Conservation (phyloP, 495 filamentous ascomycete genomes). For the Daldinia concentrica region DNA sequence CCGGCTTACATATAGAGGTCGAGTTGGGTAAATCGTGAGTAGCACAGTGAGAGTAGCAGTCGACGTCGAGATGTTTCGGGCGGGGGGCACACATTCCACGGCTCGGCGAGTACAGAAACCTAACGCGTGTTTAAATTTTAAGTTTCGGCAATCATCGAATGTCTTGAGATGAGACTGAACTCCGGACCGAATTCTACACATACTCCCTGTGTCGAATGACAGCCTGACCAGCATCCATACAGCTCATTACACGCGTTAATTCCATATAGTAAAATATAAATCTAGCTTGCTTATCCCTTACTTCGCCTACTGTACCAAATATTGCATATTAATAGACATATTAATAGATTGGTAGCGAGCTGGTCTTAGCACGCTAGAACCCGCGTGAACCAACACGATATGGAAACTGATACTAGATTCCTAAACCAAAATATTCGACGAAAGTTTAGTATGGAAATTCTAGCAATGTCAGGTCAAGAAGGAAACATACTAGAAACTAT, state of each 20-base stretch:
- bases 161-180: neutral
- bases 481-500: too few relatives aligned
- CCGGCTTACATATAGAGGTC: neutral
- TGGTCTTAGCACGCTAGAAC: neutral
- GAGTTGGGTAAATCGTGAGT: neutral
- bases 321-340: neutral
- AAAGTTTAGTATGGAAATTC: too few relatives aligned
- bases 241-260: neutral
- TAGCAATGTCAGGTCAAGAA: too few relatives aligned
- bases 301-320: neutral
- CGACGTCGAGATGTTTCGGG: conserved; percentile 23
- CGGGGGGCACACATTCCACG: conserved; percentile 24
- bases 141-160: conserved; percentile 10
- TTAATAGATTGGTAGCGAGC: neutral
- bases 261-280: neutral
- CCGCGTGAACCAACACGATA: too few relatives aligned
- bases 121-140: conserved; percentile 15
- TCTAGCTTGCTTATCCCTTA: neutral
- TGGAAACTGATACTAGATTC: too few relatives aligned
- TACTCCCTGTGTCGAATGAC: neutral
- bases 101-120: conserved; percentile 33
- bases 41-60: conserved; percentile 2
- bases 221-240: neutral
- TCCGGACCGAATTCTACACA: neutral
- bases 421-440: too few relatives aligned